phyloP scores from a whole-genome alignment of 2,329 filamentous ascomycete genomes.

The Penicillium janthinellum region DNA sequence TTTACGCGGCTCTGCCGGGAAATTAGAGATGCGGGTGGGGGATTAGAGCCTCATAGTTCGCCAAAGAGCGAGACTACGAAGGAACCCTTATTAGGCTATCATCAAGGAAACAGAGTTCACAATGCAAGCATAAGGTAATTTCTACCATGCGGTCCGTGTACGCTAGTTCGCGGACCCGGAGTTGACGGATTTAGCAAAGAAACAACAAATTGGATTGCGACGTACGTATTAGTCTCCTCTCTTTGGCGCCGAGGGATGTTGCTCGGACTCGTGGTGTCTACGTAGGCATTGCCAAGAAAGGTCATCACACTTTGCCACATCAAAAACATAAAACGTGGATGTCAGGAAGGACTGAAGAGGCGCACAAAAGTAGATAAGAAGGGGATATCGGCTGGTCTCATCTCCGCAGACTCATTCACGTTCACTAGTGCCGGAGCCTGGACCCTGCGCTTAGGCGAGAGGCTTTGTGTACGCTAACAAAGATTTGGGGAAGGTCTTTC shows the following conservation, averaged over 20 bases:
- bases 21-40: constrained; percentile 3
- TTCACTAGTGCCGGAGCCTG: neutral
- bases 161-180: neutral
- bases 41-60: constrained; percentile 5
- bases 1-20: constrained; percentile 3
- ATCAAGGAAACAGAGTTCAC: neutral
- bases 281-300: constrained; percentile 1
- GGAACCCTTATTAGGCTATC: neutral
- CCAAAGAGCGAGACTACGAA: neutral
- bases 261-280: neutral
- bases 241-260: no score
- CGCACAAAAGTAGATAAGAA: neutral
- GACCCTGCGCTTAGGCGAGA: constrained; percentile 9
- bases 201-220: neutral
- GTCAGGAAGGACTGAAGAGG: neutral
- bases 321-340: neutral
- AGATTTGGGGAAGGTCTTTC: neutral
- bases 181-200: neutral
- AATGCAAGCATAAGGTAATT: neutral
- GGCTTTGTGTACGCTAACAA: neutral
- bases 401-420: neutral
- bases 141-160: neutral
- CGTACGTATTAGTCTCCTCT: neutral
- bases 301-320: constrained; percentile 4
- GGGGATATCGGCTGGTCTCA: neutral